Conservation (phyloP, 2,329 filamentous ascomycete genomes). For the Eutypella sp. region DNA sequence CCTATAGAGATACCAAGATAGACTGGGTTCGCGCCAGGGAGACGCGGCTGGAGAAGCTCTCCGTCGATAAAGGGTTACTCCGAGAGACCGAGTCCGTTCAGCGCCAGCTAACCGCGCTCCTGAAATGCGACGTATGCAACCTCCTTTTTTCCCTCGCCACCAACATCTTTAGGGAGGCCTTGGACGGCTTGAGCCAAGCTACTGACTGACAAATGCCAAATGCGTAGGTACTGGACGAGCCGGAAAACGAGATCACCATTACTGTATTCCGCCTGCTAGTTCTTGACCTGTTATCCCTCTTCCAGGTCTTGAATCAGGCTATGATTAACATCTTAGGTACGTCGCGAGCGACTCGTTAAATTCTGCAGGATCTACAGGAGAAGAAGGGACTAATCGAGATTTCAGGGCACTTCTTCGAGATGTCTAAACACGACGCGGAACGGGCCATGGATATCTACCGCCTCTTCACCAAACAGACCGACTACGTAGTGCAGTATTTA, state of each 20-base stretch:
- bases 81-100: constrained; percentile 90
- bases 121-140: constrained; percentile 78
- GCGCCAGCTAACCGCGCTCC: constrained; percentile 74
- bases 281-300: constrained; percentile 81
- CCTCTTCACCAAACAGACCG: constrained; percentile 85
- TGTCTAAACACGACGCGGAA: constrained; percentile 91
- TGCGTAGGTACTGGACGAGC: constrained; percentile 74
- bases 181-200: too few relatives aligned
- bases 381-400: constrained; percentile 13
- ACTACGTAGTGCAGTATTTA: constrained; percentile 86
- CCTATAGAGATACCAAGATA: constrained; percentile 76
- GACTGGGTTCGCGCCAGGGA: constrained; percentile 87
- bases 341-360: constrained; percentile 19
- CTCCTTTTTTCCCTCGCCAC: background rate
- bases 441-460: constrained; percentile 89
- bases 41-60: constrained; percentile 75
- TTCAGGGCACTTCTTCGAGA: constrained; percentile 92
- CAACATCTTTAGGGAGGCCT: constrained; percentile 5
- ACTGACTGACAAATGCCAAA: constrained; percentile 4
- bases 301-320: constrained; percentile 93
- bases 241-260: constrained; percentile 94
- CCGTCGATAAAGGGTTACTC: constrained; percentile 86
- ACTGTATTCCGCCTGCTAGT: constrained; percentile 90
- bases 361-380: background rate
- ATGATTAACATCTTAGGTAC: constrained; percentile 93